Base-by-base conservation (phyloP, 176 grass and related monocot species). In the Alloteropsis semialata region DNA sequence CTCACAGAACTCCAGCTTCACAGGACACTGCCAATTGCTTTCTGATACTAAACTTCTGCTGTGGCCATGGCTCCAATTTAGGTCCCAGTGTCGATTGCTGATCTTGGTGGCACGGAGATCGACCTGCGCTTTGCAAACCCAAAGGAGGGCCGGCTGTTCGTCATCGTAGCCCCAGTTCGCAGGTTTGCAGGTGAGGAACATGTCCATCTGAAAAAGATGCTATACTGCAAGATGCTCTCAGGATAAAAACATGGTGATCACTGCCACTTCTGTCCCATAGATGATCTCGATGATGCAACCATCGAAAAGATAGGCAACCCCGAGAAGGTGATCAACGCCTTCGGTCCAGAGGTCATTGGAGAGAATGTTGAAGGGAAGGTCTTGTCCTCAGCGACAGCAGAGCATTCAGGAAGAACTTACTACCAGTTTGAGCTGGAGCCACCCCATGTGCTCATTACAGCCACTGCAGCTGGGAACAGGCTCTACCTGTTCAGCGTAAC, bases 281-380 rank as follows among this genome's bases (percentile, higher is more conserved):
- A 81, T 85, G 42, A 87, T 56, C 82, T 88, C 43, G 96, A 83
- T 5, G 88, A 96, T 53, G 93, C 89, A 0, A 90, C 70, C 24
- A 93, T 98, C 25, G 82, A 98, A 41, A 84, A 87, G 81, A 96
- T 98, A 0, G 96, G 96, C 48, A 57, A 87, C 0, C 96, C 93
- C 0, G 93, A 92, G 5, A 95, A 87, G 84, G 96, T 98, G 56
- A 92, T 99, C 70, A 75, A 43, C 12, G 93, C 96, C 51, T 96
- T 99, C 10, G 91, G 96, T 16, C 96, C 93, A 5, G 96, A 99
- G 84, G 96, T 99, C 18, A 88, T 94, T 9, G 96, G 96, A 1
- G 87, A 99, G 57, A 99, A 93, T 61, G 96, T 96, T 25, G 93
- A 98, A 93, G 96, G 89, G 28, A 98, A 93, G 75, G 93, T 98